Base-by-base conservation (phyloP, 2,329 filamentous ascomycete species). In the Sporothrix euskadiensis region DNA sequence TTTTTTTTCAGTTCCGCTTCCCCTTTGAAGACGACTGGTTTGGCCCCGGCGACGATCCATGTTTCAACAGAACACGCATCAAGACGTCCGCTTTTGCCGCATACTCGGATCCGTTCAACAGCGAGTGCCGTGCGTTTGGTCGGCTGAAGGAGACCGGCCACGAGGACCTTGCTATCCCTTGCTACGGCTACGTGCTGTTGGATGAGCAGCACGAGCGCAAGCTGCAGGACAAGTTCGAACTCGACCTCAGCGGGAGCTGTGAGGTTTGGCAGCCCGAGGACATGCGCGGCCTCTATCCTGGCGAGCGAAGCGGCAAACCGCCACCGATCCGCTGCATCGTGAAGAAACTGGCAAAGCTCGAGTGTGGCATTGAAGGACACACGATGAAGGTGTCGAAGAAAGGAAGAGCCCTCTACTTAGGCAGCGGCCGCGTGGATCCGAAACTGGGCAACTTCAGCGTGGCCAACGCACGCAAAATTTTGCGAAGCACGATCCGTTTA, bases 181-280 rank as follows among this genome's bases (percentile, higher is more conserved):
- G 54, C 54, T 57, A 57, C 14, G 54, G 54, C n/a, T 57, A 57
- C 26, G 54, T 57, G 54, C 54, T 57, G n/a, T n/a, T 57, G 9
- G 22, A 57, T n/a, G 54, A 57, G 54, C 7, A 57, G 54, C 54
- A 57, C 54, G 54, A 57, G 54, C 54, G 54, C 54, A 57, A 57
- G 54, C n/a, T 57, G 14, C 22, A 57, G n/a, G 54, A 26, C 54
- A 57, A 57, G 54, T 57, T 57, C 19, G 54, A 57, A n/a, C 54
- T 57, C 5, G 54, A 57, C 19, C 8, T 57, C 54, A 57, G 22
- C 54, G 54, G 54, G 7, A 57, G 10, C 54, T 26, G 54, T n/a
- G 54, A 57, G 54, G 54, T 30, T 56, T 56, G n/a, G 54, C 22
- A 26, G 19, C n/a, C 54, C 19, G 54, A 26, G 3, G 54, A 22